Base-by-base conservation (phyloP, 257 asterid species). In the Orobanche coerulescens region DNA sequence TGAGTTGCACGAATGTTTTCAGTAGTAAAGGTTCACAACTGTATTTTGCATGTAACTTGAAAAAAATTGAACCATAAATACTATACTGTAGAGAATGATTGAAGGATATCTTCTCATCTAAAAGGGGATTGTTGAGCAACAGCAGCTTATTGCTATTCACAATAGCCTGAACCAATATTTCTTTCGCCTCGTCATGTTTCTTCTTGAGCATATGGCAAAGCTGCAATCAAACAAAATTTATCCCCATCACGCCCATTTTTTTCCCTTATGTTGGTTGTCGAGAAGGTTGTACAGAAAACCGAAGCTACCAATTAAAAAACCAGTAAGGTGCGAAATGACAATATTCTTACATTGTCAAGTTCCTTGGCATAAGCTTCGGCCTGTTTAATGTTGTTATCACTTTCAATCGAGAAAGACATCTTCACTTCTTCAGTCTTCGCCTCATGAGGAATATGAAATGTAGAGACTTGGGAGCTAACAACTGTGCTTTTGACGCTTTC, bases 51-150 rank as follows among this genome's bases (percentile, higher is more conserved):
- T 47, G 36, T 50, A 43, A 15, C 33, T 0, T 39, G 58, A 30
- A 36, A 30, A 36, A 49, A 60, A 68, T n/a, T 25, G 58, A 69
- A 54, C 30, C 40, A 14, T 13, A 24, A 19, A 54, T 62, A 34
- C 7, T 53, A 40, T 13, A 59, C 23, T 15, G 57, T 48, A 44
- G 47, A 36, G 64, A 13, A 62, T n/a, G 59, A 20, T 48, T 30
- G 65, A 81, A 91, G 98, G 98, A 91, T 91, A 88, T 88, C 82
- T 82, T 91, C 76, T 82, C 78, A 12, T 82, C 82, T 22, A 81
- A 66, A 49, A 55, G 69, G 75, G 94, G 94, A 81, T 71, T 81
- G 67, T 83, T 75, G 74, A 93, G 92, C 90, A 93, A 55, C 71
- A 88, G 83, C 69, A 93, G 72, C 78, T 81, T 84, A 74, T 92